phyloP scores from a whole-genome alignment of 495 filamentous ascomycete species.

The Talaromyces liani region DNA sequence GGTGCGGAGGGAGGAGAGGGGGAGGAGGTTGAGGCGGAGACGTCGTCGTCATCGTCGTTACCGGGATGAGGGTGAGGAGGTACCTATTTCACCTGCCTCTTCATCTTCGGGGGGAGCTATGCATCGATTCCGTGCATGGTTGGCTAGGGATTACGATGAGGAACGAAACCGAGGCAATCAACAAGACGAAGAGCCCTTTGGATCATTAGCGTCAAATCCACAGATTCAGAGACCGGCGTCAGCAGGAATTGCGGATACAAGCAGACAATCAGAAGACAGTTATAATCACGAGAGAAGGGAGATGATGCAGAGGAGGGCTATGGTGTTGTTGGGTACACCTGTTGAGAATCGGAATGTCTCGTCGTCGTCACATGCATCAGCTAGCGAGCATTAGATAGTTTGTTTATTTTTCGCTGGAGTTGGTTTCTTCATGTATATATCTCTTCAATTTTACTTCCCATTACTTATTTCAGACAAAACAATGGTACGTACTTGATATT shows the following conservation, averaged over 20 bases:
- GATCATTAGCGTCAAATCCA: neutral
- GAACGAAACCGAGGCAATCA: neutral
- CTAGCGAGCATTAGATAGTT: neutral
- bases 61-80: neutral
- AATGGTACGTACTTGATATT: no score
- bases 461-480: neutral
- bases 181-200: neutral
- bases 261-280: neutral
- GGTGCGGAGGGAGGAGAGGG: constrained; percentile 60
- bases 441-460: neutral
- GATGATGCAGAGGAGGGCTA: constrained; percentile 8
- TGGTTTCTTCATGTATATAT: neutral
- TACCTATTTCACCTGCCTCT: neutral
- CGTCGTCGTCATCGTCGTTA: neutral
- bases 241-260: neutral
- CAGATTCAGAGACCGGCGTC: neutral
- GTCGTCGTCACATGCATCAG: neutral
- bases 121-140: neutral
- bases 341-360: neutral
- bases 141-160: neutral
- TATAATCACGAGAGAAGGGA: neutral
- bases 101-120: neutral
- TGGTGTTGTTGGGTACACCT: constrained; percentile 6
- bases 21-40: constrained; percentile 10
- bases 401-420: no score